Conservation (phyloP, 192 early-diverging fungal species). For the Kickxella alabastrina region DNA sequence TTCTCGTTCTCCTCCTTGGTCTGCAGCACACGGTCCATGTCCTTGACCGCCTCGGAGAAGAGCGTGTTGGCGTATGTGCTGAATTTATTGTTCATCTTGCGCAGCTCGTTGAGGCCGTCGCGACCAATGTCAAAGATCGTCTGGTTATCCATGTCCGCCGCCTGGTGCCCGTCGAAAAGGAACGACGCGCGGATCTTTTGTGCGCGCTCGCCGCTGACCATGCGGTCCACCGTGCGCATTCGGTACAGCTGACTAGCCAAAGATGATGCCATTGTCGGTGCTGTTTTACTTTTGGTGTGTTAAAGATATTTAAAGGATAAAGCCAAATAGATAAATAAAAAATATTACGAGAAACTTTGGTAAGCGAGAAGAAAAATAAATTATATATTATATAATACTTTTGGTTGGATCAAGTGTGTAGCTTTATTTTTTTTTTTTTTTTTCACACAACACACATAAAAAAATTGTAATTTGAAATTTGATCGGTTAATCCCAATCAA, state of each 20-base stretch:
- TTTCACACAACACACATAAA: too few relatives aligned
- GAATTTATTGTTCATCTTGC: conserved; percentile 62
- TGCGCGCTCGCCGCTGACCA: conserved; percentile 52
- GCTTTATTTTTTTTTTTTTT: too few relatives aligned
- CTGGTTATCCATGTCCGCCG: conserved; percentile 84
- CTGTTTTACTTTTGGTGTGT: too few relatives aligned
- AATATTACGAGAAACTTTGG: neutral
- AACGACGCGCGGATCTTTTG: conserved; percentile 70
- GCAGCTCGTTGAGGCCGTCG: conserved; percentile 74
- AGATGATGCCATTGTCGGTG: conserved; percentile 53
- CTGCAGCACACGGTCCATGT: conserved; percentile 73
- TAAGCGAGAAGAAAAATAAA: conserved; percentile 50
- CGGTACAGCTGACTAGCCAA: conserved; percentile 64
- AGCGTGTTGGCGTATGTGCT: conserved; percentile 64
- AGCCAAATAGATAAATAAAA: neutral
- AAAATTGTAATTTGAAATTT: too few relatives aligned
- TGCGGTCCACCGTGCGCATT: conserved; percentile 60
- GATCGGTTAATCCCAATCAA: too few relatives aligned
- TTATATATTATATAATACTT: too few relatives aligned
- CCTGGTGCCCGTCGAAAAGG: conserved; percentile 75
- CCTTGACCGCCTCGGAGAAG: conserved; percentile 78
- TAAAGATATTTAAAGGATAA: neutral
- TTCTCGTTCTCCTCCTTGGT: conserved; percentile 74
- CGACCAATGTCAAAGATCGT: conserved; percentile 80
- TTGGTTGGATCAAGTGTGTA: too few relatives aligned